Evolutionary conservation across 495 filamentous ascomycete genomes (phyloP).

Genomic region (Daldinia vernicosa): DNA sequence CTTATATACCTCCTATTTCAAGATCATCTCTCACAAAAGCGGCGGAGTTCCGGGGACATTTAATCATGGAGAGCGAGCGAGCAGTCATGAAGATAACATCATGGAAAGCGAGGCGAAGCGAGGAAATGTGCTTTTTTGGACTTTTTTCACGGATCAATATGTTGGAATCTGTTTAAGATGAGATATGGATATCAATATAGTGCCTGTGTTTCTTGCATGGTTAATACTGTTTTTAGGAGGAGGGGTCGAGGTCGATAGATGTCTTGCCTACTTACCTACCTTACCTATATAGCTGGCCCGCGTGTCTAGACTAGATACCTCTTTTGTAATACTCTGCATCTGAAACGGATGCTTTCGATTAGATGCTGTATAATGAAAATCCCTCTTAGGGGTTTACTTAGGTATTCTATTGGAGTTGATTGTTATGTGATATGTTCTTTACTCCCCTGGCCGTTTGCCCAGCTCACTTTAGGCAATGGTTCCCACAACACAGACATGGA

Average conservation of each 20-base stretch:
- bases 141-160: neutral
- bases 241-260: neutral
- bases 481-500: no score
- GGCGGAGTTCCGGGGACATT: slow-evolving; percentile 25
- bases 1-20: slow-evolving; percentile 8
- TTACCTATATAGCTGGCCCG: slow-evolving; percentile 1
- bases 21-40: slow-evolving; percentile 17
- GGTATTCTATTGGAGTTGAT: neutral
- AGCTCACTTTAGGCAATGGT: no score
- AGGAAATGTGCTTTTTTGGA: neutral
- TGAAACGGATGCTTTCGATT: neutral
- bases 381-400: neutral
- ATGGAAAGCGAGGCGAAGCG: slow-evolving; percentile 22
- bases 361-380: neutral
- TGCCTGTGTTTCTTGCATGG: neutral
- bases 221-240: neutral
- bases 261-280: neutral
- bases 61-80: slow-evolving; percentile 11
- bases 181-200: slow-evolving; percentile 8
- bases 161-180: neutral
- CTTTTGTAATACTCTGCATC: slow-evolving; percentile 15
- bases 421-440: neutral
- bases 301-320: slow-evolving; percentile 9
- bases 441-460: no score
- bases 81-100: slow-evolving; percentile 13